A percentile compares a stretch with the other conserved stretches of the same genome.
Evolutionary conservation across 441 rosid species (phyloP).

Genomic region (Croton laevigatus): DNA sequence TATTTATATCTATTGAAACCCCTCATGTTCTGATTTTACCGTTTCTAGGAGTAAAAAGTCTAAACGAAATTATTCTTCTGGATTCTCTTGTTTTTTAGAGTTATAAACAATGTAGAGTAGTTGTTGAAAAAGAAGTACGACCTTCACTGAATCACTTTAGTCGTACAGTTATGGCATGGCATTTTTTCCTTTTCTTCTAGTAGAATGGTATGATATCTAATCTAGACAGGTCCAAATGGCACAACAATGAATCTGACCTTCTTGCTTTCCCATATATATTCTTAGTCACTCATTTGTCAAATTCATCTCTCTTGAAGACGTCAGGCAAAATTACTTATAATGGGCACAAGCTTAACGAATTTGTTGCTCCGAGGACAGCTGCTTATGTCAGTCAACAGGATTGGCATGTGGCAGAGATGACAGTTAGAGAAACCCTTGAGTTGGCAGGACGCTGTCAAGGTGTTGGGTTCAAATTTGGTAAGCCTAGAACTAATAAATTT

Average conservation of each 20-base stretch:
- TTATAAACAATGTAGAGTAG: background rate
- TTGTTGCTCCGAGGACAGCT: constrained; percentile 90
- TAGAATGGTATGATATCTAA: background rate
- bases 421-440: constrained; percentile 86
- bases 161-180: background rate
- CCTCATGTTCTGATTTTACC: background rate
- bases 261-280: background rate
- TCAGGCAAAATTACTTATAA: constrained; percentile 84
- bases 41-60: background rate
- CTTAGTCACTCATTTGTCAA: background rate
- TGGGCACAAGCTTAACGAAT: constrained; percentile 73
- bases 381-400: constrained; percentile 98
- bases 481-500: constrained; percentile 23
- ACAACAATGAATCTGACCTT: background rate
- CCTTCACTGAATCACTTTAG: background rate
- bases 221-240: background rate
- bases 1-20: no score
- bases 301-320: constrained; percentile 40
- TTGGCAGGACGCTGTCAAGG: constrained; percentile 96
- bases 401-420: constrained; percentile 94
- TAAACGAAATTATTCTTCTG: background rate
- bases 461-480: constrained; percentile 93
- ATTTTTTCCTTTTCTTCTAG: background rate
- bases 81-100: background rate
- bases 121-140: background rate